These are phyloP conservation scores for Apiospora pterosperma DNA, from an alignment of 2,329 filamentous ascomycete genomes.

Conservation along the genomic window DNA sequence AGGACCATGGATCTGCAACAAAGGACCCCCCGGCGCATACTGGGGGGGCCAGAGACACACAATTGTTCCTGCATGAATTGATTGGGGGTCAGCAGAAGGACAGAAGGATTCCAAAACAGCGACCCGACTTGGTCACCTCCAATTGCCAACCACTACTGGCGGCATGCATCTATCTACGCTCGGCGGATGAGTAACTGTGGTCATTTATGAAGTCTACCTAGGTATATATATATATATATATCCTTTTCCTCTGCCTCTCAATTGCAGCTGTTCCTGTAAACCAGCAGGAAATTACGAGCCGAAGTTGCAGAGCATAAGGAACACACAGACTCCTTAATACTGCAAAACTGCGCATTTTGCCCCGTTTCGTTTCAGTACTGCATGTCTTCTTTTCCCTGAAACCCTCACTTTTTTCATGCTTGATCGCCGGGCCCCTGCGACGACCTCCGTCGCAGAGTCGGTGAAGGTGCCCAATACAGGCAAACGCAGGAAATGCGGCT, in stretches of 20 bases:
- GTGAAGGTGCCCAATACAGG: background rate
- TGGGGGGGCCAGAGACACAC: background rate
- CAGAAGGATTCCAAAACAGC: background rate
- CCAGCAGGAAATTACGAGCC: background rate
- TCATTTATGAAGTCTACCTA: too few species aligned
- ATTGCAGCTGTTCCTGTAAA: background rate
- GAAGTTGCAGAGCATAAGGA: background rate
- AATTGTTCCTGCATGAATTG: background rate
- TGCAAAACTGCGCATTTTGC: background rate
- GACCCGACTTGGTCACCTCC: background rate
- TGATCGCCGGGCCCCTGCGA: slow-evolving; percentile 7
- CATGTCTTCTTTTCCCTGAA: slow-evolving; percentile 5
- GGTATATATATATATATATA: background rate
- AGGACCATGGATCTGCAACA: background rate
- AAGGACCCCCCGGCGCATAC: background rate
- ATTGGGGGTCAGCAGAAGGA: background rate
- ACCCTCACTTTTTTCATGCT: slow-evolving; percentile 4
- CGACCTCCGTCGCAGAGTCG: slow-evolving; percentile 6
- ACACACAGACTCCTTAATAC: background rate
- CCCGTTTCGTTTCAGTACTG: slow-evolving; percentile 3
- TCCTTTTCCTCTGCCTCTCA: background rate
- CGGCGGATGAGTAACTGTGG: background rate
- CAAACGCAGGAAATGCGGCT: background rate
- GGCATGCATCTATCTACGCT: background rate
- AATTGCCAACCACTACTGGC: background rate